phyloP scores from a whole-genome alignment of 306 rosid species.

The Pyrus bretschneideri region DNA sequence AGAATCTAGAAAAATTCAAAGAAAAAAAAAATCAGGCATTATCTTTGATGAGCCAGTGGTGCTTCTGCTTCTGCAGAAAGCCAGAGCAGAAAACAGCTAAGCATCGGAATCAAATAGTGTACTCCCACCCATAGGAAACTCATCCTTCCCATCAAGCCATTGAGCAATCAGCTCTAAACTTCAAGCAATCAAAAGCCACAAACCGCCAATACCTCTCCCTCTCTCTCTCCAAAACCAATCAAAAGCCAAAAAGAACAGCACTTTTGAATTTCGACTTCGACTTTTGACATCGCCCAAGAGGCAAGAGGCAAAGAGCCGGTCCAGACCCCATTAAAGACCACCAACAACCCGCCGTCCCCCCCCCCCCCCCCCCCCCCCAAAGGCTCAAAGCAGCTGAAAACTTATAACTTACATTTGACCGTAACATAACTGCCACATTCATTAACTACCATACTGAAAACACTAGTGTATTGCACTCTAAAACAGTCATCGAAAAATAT shows the following conservation, averaged over 20 bases:
- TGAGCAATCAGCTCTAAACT: conserved; percentile 21
- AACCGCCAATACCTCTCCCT: neutral
- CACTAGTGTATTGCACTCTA: neutral
- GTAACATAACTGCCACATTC: neutral
- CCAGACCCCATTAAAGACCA: neutral
- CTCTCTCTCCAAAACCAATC: neutral
- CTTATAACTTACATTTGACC: neutral
- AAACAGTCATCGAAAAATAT: no score
- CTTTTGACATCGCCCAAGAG: neutral
- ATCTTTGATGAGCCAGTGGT: conserved; percentile 23
- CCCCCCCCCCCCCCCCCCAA: neutral
- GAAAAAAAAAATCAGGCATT: conserved; percentile 1
- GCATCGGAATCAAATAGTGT: neutral
- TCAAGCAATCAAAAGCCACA: conserved; percentile 12
- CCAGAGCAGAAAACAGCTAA: neutral
- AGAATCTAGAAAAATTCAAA: conserved; percentile 7
- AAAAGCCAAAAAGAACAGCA: neutral
- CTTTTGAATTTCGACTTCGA: neutral
- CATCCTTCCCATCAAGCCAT: neutral
- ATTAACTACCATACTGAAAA: neutral
- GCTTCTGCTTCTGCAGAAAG: neutral
- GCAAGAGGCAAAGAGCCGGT: neutral
- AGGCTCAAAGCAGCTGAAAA: neutral
- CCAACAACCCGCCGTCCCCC: no score
- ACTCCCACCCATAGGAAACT: neutral